phyloP scores from a whole-genome alignment of 2,329 filamentous ascomycete genomes.

The Neoarthrinium moseri region DNA sequence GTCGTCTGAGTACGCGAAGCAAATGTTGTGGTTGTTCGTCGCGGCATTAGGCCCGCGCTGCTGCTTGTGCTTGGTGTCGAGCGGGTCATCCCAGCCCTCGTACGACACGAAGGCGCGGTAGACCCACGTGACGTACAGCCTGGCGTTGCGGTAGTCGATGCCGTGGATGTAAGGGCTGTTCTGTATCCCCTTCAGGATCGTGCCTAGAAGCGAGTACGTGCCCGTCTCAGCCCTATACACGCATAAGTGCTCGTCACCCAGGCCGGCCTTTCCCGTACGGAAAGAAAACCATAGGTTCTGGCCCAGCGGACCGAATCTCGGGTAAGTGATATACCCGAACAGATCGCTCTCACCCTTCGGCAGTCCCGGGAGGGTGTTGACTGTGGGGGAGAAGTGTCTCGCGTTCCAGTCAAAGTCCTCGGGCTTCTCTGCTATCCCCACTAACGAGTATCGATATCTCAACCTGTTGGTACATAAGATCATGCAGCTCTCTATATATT shows the following conservation, averaged over 20 bases:
- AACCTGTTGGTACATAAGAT: constrained; percentile 21
- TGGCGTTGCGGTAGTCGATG: constrained; percentile 32
- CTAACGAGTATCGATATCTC: constrained; percentile 35
- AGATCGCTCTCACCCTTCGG: constrained; percentile 22
- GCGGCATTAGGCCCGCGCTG: constrained; percentile 41
- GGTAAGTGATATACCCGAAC: constrained; percentile 44
- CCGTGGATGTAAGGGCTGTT: constrained; percentile 54
- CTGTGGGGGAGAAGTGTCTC: constrained; percentile 34
- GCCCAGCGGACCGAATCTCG: constrained; percentile 41
- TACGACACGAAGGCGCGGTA: constrained; percentile 47
- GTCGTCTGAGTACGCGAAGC: constrained; percentile 47
- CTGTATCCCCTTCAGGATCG: constrained; percentile 48
- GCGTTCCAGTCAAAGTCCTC: constrained; percentile 28
- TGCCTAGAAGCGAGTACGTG: constrained; percentile 36
- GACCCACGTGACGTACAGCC: constrained; percentile 47
- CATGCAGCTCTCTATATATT: background rate
- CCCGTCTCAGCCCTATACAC: constrained; percentile 35
- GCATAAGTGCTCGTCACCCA: constrained; percentile 48
- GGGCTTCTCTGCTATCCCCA: constrained; percentile 30
- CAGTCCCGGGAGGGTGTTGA: constrained; percentile 34
- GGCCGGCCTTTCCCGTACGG: constrained; percentile 48
- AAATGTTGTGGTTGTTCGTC: constrained; percentile 49
- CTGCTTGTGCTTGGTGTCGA: constrained; percentile 38
- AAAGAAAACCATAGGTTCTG: constrained; percentile 43
- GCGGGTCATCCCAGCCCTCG: constrained; percentile 38